Conservation (phyloP, 208 protist species). For the Wallacemonas sp. region DNA sequence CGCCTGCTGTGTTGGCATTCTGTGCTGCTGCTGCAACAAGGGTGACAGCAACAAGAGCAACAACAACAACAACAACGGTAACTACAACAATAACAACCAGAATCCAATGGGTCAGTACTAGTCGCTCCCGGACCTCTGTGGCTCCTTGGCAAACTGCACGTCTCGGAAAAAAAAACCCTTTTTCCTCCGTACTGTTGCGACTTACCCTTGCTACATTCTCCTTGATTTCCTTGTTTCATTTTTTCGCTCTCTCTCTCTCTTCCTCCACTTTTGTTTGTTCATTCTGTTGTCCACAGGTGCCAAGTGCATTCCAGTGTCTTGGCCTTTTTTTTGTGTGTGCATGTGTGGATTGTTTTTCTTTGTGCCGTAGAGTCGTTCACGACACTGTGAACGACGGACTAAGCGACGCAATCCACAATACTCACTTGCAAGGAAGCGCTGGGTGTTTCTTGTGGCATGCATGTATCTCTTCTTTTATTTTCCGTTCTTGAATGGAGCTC, state of each 20-base stretch:
- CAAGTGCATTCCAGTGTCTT: no score
- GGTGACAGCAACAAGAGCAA: not conserved
- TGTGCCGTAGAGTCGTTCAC: no score
- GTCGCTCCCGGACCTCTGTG: no score
- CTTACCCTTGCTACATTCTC: no score
- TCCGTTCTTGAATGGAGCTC: no score
- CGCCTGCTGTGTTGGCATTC: slow-evolving; percentile 3
- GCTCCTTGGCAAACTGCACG: not conserved
- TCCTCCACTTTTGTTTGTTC: not conserved
- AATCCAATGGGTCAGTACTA: not conserved
- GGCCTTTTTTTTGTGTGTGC: not conserved
- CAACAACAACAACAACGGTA: not conserved
- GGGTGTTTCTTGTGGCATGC: no score
- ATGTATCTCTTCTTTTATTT: no score
- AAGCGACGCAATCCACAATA: no score
- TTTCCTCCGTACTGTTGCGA: not conserved
- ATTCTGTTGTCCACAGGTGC: not conserved
- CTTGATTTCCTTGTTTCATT: not conserved
- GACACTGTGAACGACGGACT: no score
- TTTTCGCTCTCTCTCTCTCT: not conserved
- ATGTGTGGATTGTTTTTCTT: not conserved
- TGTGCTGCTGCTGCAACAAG: not conserved
- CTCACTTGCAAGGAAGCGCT: no score
- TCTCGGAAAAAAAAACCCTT: not conserved
- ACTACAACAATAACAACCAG: not conserved